Percentiles rank a stretch among this genome's conserved stretches.
phyloP scores from a whole-genome alignment of 257 asterid species.

The Mentha longifolia region DNA sequence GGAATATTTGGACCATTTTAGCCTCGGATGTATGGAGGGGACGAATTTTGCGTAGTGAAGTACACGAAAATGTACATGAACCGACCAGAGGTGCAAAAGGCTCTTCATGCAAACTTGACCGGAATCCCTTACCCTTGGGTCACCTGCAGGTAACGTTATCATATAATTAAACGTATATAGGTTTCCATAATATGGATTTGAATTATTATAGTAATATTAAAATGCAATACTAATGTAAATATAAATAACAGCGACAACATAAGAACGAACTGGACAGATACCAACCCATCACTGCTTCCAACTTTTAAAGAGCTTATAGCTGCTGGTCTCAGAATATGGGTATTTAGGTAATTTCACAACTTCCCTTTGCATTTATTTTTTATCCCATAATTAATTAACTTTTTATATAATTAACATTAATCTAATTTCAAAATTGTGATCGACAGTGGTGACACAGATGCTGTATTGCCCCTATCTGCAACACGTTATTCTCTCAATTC shows the following conservation, averaged over 20 bases:
- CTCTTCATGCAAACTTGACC: slow-evolving; percentile 60
- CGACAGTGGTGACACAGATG: slow-evolving; percentile 66
- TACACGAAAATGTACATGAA: slow-evolving; percentile 61
- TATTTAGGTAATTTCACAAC: slow-evolving; percentile 49
- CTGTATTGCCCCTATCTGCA: slow-evolving; percentile 63
- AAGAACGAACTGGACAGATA: slow-evolving; percentile 59
- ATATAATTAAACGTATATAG: too few relatives aligned
- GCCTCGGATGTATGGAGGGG: slow-evolving; percentile 67
- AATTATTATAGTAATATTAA: too few relatives aligned
- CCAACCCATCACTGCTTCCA: slow-evolving; percentile 63
- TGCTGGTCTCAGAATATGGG: slow-evolving; percentile 68
- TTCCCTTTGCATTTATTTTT: too few relatives aligned
- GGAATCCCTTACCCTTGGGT: slow-evolving; percentile 52
- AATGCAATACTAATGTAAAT: too few relatives aligned
- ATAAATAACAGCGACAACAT: slow-evolving; percentile 41
- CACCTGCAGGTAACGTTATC: slow-evolving; percentile 42
- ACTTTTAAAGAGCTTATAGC: slow-evolving; percentile 54
- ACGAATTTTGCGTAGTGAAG: slow-evolving; percentile 58
- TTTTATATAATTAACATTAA: too few relatives aligned
- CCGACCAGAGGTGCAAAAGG: slow-evolving; percentile 58
- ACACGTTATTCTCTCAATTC: slow-evolving; percentile 61
- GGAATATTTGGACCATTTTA: slow-evolving; percentile 29
- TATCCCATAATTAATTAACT: too few relatives aligned
- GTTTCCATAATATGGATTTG: too few relatives aligned
- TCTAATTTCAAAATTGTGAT: neutral